A percentile compares a stretch with the other conserved stretches of the same genome.
Conservation (phyloP, 148 eudicot genomes). For the Camellia granthamiana region DNA sequence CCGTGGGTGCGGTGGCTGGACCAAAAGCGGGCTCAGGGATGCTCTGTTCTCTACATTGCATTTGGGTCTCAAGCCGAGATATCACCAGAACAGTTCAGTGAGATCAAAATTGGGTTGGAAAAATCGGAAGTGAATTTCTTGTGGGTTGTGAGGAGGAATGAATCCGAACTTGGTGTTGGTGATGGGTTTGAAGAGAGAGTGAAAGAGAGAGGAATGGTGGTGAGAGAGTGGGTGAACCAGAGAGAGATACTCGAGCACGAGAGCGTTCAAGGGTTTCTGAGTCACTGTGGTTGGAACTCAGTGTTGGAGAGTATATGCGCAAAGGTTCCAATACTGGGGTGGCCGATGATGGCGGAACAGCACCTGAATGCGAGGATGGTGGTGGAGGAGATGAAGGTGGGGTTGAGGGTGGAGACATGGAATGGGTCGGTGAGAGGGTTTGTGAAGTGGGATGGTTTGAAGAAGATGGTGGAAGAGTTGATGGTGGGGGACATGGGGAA, state of each 20-base stretch:
- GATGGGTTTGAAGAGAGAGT: slow-evolving; percentile 48
- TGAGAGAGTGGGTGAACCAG: slow-evolving; percentile 69
- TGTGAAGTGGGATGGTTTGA: slow-evolving; percentile 43
- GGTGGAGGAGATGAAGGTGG: slow-evolving; percentile 59
- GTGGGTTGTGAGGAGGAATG: slow-evolving; percentile 56
- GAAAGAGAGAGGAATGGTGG: slow-evolving; percentile 47
- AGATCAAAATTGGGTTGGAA: slow-evolving; percentile 53
- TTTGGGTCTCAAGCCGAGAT: slow-evolving; percentile 71
- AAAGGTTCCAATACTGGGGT: slow-evolving; percentile 54
- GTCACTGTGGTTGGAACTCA: slow-evolving; percentile 90
- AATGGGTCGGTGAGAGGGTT: slow-evolving; percentile 56
- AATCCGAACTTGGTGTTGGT: slow-evolving; percentile 20
- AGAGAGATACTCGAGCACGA: slow-evolving; percentile 42
- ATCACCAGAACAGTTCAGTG: slow-evolving; percentile 39
- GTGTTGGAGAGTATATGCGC: slow-evolving; percentile 60
- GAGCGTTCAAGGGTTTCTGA: slow-evolving; percentile 50
- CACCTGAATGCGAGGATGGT: slow-evolving; percentile 64
- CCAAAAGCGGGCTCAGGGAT: slow-evolving; percentile 22
- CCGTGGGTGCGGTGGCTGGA: slow-evolving; percentile 58
- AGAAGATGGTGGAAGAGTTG: slow-evolving; percentile 38
- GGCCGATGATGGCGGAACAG: slow-evolving; percentile 85
- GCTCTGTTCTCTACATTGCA: slow-evolving; percentile 50
- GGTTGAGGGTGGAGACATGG: slow-evolving; percentile 46
- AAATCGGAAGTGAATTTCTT: slow-evolving; percentile 43
- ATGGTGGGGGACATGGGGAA: slow-evolving; percentile 61